phyloP scores from a whole-genome alignment of 1,284 basidiomycete genomes.

The Trametes polyzona region DNA sequence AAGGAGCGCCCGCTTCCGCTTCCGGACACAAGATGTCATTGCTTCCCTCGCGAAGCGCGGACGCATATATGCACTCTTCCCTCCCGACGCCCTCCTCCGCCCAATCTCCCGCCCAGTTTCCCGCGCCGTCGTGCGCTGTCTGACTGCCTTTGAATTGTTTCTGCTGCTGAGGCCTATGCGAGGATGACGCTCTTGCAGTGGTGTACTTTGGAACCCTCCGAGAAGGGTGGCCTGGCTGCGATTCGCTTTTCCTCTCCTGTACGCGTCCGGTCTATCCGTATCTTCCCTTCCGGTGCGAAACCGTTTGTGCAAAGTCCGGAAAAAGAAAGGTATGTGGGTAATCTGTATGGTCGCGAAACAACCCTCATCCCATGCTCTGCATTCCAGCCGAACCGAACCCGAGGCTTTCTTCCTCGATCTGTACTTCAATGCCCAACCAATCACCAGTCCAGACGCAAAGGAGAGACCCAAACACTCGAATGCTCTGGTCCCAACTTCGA shows the following conservation, averaged over 20 bases:
- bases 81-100: neutral
- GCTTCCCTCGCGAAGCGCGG: neutral
- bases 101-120: neutral
- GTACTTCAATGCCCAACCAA: constrained; percentile 67
- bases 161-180: neutral
- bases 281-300: constrained; percentile 61
- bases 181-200: constrained; percentile 59
- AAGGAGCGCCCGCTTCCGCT: constrained; percentile 6
- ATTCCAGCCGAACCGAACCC: constrained; percentile 61
- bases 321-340: constrained; percentile 59
- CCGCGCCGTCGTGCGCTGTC: neutral
- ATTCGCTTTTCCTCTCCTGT: constrained; percentile 67
- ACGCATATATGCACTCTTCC: neutral
- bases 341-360: too few relatives aligned
- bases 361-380: too few relatives aligned
- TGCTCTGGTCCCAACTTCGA: constrained; percentile 68
- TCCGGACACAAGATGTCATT: constrained; percentile 20
- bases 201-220: constrained; percentile 64
- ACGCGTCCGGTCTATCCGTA: constrained; percentile 60
- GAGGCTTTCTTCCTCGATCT: constrained; percentile 72
- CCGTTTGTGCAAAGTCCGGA: constrained; percentile 65
- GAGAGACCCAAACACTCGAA: constrained; percentile 63
- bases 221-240: constrained; percentile 61
- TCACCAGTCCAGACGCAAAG: constrained; percentile 52
- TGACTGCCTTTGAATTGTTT: neutral